Evolutionary conservation across 148 eudicot species (phyloP), one percentile per base, ranked within the genome.

Genomic region (Chenopodium album): DNA sequence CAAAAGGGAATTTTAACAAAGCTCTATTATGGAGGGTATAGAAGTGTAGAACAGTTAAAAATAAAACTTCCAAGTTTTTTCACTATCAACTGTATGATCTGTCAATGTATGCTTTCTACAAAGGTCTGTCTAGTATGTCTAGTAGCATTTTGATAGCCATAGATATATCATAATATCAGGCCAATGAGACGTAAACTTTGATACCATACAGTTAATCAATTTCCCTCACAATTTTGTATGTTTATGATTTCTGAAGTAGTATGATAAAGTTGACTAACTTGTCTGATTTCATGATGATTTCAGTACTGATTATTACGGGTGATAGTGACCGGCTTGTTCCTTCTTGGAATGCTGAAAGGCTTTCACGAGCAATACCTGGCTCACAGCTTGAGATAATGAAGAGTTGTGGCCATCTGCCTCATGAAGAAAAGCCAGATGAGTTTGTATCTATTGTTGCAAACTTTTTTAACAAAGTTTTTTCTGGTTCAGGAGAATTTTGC

Each of bases 371-470:
- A 63, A 95, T 93, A 80, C 93, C 97, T 2, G 94, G 97, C 77
- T 88, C 98, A 75, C 85, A 78, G 75, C 82, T 93, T 22, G 91
- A 92, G 86, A 68, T 87, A 29, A 90, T 95, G 73, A 91, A 90
- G 88, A 92, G 89, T n/a, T 92, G 99, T 84, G 98, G 98, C 11
- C 98, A 95, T 82, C 70, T 95, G 77, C 97, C 97, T 26, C 98
- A 95, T 5, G 98, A 95, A 88, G 98, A 95, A 82, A 93, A 89
- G 81, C 84, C 89, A 54, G 88, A 93, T 19, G 98, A 91, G 85
- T 90, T 93, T 82, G 52, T 95, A 19, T 86, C 91, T 31, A 41
- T 92, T 83, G 94, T 95, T 78, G 85, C 87, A 9, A 89, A 85
- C 23, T 95, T 95, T 83, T 84, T 95, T 78, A 83, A 78, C 16